Percentiles rank a stretch among this genome's conserved stretches.
Conservation (phyloP, 345 rosid species). For the Pugionium dolabratum region DNA sequence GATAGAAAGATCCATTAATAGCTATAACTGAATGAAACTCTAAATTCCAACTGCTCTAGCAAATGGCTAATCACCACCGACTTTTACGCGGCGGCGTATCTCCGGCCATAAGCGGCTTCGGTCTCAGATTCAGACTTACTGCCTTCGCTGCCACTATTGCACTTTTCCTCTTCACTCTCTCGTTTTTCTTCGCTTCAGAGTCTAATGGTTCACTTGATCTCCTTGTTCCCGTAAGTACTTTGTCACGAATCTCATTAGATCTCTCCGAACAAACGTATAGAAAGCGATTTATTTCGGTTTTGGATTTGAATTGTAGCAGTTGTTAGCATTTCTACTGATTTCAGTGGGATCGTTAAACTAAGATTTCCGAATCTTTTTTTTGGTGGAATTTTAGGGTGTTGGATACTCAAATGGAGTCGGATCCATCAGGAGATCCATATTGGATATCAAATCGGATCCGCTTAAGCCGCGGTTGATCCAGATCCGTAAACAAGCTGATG, state of each 20-base stretch:
- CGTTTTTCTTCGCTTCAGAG: conserved; percentile 55
- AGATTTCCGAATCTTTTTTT: conserved; percentile 2
- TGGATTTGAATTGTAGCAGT: conserved; percentile 4
- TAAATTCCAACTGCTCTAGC: neutral
- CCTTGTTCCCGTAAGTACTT: conserved; percentile 50
- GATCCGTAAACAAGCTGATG: conserved; percentile 98
- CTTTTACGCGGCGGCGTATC: conserved; percentile 44
- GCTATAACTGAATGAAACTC: conserved; percentile 8
- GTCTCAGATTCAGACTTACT: conserved; percentile 44
- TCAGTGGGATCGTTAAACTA: neutral
- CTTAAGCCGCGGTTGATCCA: conserved; percentile 82
- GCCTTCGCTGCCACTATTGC: conserved; percentile 48
- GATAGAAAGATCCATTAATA: conserved; percentile 24
- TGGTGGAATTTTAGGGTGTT: conserved; percentile 45
- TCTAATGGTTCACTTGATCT: conserved; percentile 48
- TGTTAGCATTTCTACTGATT: neutral
- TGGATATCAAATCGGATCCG: conserved; percentile 87
- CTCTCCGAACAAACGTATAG: neutral
- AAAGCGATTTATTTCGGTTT: no score
- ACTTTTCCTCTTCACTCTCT: conserved; percentile 51
- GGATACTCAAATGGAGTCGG: conserved; percentile 48
- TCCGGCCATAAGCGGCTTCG: conserved; percentile 31
- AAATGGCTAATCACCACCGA: conserved; percentile 61
- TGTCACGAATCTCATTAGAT: conserved; percentile 1
- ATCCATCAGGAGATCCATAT: conserved; percentile 67